Conservation (phyloP, 305 asterid species). For the Fraxinus floribunda region DNA sequence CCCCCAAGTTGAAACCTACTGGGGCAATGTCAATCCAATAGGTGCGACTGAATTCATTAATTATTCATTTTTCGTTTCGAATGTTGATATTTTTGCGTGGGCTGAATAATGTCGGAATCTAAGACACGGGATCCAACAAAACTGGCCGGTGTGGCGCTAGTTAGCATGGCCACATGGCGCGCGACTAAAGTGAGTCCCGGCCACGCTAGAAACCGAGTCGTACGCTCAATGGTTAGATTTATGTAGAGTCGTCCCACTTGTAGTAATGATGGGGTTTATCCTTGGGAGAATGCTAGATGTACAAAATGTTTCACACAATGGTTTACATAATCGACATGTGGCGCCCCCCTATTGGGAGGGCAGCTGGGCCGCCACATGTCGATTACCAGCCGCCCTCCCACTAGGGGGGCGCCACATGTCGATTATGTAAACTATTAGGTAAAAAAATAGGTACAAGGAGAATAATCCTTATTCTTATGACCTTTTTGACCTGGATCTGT, state of each 20-base stretch:
- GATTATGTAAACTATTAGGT: too few species aligned
- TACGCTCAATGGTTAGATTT: not conserved
- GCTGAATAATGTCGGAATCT: constrained; percentile 10
- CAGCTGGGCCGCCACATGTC: too few species aligned
- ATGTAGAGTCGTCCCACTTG: constrained; percentile 34
- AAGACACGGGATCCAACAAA: not conserved
- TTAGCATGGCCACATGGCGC: constrained; percentile 16
- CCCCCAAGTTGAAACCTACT: constrained; percentile 78
- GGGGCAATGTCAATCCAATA: constrained; percentile 84
- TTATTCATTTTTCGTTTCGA: not conserved
- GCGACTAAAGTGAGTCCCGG: constrained; percentile 28
- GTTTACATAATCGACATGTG: too few species aligned
- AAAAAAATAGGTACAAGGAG: too few species aligned
- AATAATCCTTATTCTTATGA: not conserved
- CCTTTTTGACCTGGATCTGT: constrained; percentile 16
- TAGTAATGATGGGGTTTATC: constrained; percentile 5
- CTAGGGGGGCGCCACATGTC: too few species aligned
- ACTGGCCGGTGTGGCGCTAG: constrained; percentile 15
- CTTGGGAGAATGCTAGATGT: too few species aligned
- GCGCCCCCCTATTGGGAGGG: too few species aligned
- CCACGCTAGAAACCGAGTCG: not conserved
- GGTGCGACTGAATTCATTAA: constrained; percentile 34
- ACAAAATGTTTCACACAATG: too few species aligned
- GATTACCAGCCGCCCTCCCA: too few species aligned
- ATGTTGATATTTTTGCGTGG: not conserved